phyloP scores from a whole-genome alignment of 495 filamentous ascomycete species.

The Beverwykella pulmonaria region DNA sequence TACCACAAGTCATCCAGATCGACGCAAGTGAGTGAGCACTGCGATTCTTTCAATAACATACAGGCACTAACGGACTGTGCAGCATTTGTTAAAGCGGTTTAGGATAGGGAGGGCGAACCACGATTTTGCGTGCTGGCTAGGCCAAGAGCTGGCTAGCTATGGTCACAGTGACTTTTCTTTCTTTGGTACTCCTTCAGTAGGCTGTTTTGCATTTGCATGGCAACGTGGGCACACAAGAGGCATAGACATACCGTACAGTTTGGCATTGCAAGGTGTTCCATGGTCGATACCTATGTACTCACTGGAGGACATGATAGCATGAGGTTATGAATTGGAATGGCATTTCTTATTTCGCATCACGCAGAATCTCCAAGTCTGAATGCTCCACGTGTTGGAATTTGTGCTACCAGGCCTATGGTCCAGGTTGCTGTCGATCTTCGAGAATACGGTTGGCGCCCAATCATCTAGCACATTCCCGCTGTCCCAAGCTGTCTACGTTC shows the following conservation, averaged over 20 bases:
- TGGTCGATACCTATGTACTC: not conserved
- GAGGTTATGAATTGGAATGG: not conserved
- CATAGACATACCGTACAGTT: conserved; percentile 4
- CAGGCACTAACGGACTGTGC: not conserved
- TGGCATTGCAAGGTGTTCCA: conserved; percentile 13
- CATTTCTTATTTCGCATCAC: not conserved
- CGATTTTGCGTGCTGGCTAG: not conserved
- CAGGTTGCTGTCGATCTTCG: not conserved
- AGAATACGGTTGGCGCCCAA: not conserved
- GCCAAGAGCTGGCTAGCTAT: not conserved
- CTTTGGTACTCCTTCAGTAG: not conserved
- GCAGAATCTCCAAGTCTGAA: no score
- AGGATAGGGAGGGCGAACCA: not conserved
- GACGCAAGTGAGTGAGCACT: conserved; percentile 81
- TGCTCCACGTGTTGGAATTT: no score
- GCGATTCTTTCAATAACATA: not conserved
- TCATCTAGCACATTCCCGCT: conserved; percentile 13
- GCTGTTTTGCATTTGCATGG: conserved; percentile 9
- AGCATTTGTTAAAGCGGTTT: conserved; percentile 22
- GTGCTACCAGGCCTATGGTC: not conserved
- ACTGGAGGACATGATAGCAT: not conserved
- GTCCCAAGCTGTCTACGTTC: conserved; percentile 26
- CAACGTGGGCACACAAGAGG: not conserved
- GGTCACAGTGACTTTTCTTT: not conserved
- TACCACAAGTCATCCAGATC: conserved; percentile 88